phyloP scores from a whole-genome alignment of 2,329 filamentous ascomycete genomes.

The Chaetomium sp. region DNA sequence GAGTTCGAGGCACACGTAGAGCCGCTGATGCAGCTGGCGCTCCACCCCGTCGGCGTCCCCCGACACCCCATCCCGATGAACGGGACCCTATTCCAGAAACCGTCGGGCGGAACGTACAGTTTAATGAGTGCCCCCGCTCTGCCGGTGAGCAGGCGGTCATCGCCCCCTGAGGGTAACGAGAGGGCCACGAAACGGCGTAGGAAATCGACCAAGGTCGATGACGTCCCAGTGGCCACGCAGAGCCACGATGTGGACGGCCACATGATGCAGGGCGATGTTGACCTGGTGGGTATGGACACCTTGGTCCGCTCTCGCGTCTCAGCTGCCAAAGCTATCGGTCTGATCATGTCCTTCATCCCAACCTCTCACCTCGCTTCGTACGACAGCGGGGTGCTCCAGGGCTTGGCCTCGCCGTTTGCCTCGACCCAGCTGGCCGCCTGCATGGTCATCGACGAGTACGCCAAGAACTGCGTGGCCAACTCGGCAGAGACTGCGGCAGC shows the following conservation, averaged over 20 bases:
- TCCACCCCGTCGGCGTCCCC: slow-evolving; percentile 88
- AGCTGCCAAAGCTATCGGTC: slow-evolving; percentile 78
- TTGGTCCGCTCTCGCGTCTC: slow-evolving; percentile 86
- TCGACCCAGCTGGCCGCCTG: slow-evolving; percentile 80
- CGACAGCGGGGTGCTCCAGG: slow-evolving; percentile 57
- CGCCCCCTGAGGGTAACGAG: slow-evolving; percentile 48
- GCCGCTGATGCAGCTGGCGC: slow-evolving; percentile 73
- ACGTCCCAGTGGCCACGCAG: slow-evolving; percentile 54
- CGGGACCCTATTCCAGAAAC: slow-evolving; percentile 79
- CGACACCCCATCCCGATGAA: slow-evolving; percentile 92
- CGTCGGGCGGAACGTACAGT: slow-evolving; percentile 75
- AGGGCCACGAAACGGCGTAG: slow-evolving; percentile 69
- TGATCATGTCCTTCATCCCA: slow-evolving; percentile 75
- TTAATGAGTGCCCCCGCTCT: slow-evolving; percentile 42
- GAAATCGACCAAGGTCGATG: slow-evolving; percentile 77
- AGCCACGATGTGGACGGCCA: slow-evolving; percentile 94
- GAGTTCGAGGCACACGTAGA: slow-evolving; percentile 72
- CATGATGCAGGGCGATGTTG: slow-evolving; percentile 95
- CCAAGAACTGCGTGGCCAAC: slow-evolving; percentile 47
- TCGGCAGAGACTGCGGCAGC: slow-evolving; percentile 39
- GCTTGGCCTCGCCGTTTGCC: slow-evolving; percentile 66
- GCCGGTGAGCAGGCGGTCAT: slow-evolving; percentile 39
- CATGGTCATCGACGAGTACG: slow-evolving; percentile 84
- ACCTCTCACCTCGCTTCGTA: slow-evolving; percentile 54
- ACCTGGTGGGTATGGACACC: slow-evolving; percentile 83